phyloP scores from a whole-genome alignment of 164 flowering plant species.

The Hamamelis virginiana region DNA sequence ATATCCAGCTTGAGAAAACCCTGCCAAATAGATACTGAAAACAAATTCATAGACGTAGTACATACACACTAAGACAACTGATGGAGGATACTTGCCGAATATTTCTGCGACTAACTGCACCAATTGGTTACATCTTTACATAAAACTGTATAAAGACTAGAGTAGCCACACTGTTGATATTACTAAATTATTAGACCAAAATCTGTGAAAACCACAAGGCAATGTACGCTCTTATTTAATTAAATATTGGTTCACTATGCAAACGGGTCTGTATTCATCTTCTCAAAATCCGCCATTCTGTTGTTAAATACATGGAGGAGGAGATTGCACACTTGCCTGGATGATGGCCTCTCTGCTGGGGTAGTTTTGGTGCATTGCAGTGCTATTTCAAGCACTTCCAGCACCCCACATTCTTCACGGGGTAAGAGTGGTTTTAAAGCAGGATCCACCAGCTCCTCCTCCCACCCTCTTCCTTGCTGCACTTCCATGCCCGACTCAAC shows the following conservation, averaged over 20 bases:
- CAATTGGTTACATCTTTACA: too few relatives aligned
- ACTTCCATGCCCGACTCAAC: slow-evolving; percentile 59
- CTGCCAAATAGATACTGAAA: too few relatives aligned
- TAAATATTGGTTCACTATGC: not conserved
- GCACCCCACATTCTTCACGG: slow-evolving; percentile 60
- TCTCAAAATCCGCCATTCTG: slow-evolving; percentile 32
- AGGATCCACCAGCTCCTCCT: slow-evolving; percentile 67
- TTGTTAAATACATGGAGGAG: slow-evolving; percentile 57
- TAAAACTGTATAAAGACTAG: too few relatives aligned
- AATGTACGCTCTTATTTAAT: too few relatives aligned
- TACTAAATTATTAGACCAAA: too few relatives aligned
- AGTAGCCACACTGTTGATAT: too few relatives aligned
- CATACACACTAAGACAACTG: too few relatives aligned
- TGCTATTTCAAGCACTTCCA: slow-evolving; percentile 79
- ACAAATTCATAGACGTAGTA: too few relatives aligned
- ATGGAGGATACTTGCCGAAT: too few relatives aligned
- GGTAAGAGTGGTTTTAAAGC: slow-evolving; percentile 57
- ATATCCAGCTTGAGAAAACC: too few relatives aligned
- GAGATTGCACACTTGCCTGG: slow-evolving; percentile 70
- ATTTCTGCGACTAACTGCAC: too few relatives aligned
- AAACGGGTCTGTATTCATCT: slow-evolving; percentile 29
- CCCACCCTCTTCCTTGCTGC: slow-evolving; percentile 38
- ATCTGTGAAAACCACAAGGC: too few relatives aligned
- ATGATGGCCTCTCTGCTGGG: slow-evolving; percentile 74
- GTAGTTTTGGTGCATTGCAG: slow-evolving; percentile 78